A percentile compares a stretch with the other conserved stretches of the same genome.
Evolutionary conservation across 2,329 filamentous ascomycete species (phyloP).

Genomic region (Fusarium fujikuroi): DNA sequence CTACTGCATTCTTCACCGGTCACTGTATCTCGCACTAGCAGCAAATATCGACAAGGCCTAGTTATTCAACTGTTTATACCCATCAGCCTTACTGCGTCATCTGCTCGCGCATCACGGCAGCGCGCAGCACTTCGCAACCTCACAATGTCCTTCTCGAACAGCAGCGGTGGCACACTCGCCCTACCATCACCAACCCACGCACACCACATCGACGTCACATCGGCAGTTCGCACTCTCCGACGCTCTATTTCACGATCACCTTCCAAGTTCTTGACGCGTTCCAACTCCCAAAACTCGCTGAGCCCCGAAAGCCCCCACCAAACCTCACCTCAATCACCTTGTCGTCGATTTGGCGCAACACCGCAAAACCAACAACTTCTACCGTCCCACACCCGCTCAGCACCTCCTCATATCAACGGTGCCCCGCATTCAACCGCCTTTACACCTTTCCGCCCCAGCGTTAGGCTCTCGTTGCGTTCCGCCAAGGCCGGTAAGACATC

Average conservation of each 20-base stretch:
- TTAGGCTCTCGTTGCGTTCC: slow-evolving; percentile 73
- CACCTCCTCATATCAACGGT: slow-evolving; percentile 49
- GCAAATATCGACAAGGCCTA: slow-evolving; percentile 9
- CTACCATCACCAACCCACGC: slow-evolving; percentile 86
- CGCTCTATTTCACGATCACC: slow-evolving; percentile 94
- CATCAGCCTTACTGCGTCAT: slow-evolving; percentile 44
- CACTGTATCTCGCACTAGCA: slow-evolving; percentile 20
- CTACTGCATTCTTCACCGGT: slow-evolving; percentile 16
- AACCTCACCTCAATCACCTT: slow-evolving; percentile 63
- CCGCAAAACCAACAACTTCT: slow-evolving; percentile 50
- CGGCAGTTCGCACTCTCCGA: slow-evolving; percentile 83
- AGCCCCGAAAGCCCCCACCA: slow-evolving; percentile 60
- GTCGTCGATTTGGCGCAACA: slow-evolving; percentile 55
- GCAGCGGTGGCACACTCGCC: slow-evolving; percentile 80
- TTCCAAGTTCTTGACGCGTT: slow-evolving; percentile 79
- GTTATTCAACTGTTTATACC: slow-evolving; percentile 35
- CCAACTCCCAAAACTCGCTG: slow-evolving; percentile 60
- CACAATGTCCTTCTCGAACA: slow-evolving; percentile 69
- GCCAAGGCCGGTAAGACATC: slow-evolving; percentile 68
- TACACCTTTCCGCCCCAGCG: slow-evolving; percentile 73
- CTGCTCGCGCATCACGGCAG: slow-evolving; percentile 40
- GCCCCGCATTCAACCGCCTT: slow-evolving; percentile 60
- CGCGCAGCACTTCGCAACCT: slow-evolving; percentile 45
- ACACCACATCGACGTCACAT: slow-evolving; percentile 83
- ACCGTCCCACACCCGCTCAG: slow-evolving; percentile 49